Evolutionary conservation across 257 asterid genomes (phyloP).

Genomic region (Fraxinus anomala): DNA sequence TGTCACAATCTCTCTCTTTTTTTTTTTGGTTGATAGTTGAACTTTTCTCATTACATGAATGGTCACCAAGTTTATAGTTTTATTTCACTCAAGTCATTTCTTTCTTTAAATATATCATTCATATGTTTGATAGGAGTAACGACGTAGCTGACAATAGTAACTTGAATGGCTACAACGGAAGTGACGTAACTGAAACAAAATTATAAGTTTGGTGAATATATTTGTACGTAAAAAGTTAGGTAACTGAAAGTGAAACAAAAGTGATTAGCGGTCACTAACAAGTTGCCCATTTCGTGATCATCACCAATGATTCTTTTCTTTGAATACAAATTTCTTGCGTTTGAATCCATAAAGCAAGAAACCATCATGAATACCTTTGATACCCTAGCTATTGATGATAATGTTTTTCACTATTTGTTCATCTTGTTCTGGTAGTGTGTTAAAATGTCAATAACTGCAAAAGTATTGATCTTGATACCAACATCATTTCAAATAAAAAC

Average conservation of each 20-base stretch:
- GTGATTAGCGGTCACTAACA: background rate
- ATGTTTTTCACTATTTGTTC: background rate
- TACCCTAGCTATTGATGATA: background rate
- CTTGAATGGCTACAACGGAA: background rate
- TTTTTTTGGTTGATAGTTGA: too few relatives aligned
- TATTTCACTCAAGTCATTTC: too few relatives aligned
- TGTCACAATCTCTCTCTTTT: too few relatives aligned
- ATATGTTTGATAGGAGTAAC: too few relatives aligned
- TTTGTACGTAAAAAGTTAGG: background rate
- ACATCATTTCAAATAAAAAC: too few relatives aligned
- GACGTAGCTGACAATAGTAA: background rate
- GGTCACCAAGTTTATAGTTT: too few relatives aligned
- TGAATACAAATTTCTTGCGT: background rate
- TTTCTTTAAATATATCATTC: too few relatives aligned
- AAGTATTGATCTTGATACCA: too few relatives aligned
- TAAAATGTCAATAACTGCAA: background rate
- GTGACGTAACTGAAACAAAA: background rate
- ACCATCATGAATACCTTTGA: background rate
- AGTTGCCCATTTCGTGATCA: background rate
- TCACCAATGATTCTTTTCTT: too few relatives aligned
- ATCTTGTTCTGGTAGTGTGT: background rate
- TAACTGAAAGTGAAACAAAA: too few relatives aligned
- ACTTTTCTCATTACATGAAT: too few relatives aligned
- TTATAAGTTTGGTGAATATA: too few relatives aligned
- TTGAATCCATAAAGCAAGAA: background rate